Conservation (phyloP, 2,329 filamentous ascomycete species). For the Zymoseptoria ardabiliae region DNA sequence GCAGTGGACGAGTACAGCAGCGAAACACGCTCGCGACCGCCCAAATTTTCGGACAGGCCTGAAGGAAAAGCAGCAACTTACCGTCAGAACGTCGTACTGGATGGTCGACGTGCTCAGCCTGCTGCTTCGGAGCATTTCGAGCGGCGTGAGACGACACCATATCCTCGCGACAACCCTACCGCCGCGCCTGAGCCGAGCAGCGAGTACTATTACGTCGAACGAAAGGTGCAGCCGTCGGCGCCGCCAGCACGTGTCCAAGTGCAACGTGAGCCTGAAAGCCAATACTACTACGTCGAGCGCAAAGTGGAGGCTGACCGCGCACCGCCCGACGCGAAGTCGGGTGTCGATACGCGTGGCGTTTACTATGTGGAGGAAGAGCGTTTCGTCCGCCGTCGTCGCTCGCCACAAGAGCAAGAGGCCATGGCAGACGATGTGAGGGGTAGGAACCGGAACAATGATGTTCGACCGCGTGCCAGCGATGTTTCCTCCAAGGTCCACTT, state of each 20-base stretch:
- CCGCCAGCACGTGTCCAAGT: background rate
- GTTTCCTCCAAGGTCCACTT: conserved; percentile 25
- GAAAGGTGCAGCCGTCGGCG: background rate
- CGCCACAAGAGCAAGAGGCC: background rate
- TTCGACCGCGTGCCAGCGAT: conserved; percentile 9
- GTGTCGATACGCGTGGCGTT: background rate
- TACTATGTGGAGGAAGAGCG: conserved; percentile 9
- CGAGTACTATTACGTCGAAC: background rate
- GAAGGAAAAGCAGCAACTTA: background rate
- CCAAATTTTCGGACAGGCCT: background rate
- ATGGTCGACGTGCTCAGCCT: background rate
- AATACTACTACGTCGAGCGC: conserved; percentile 12
- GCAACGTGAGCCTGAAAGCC: background rate
- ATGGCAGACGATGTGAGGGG: background rate
- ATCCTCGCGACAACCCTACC: conserved; percentile 2
- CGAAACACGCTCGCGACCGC: background rate
- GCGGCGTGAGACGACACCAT: background rate
- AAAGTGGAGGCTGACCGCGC: conserved; percentile 3
- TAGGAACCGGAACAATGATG: background rate
- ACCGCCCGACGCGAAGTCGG: background rate
- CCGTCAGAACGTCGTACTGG: background rate
- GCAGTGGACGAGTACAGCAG: background rate
- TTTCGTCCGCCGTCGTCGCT: conserved; percentile 5
- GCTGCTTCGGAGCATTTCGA: background rate
- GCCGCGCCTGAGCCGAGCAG: background rate